These are phyloP conservation scores for Colletotrichum horii DNA, from an alignment of 2,329 filamentous ascomycete species.

Conservation along the genomic window DNA sequence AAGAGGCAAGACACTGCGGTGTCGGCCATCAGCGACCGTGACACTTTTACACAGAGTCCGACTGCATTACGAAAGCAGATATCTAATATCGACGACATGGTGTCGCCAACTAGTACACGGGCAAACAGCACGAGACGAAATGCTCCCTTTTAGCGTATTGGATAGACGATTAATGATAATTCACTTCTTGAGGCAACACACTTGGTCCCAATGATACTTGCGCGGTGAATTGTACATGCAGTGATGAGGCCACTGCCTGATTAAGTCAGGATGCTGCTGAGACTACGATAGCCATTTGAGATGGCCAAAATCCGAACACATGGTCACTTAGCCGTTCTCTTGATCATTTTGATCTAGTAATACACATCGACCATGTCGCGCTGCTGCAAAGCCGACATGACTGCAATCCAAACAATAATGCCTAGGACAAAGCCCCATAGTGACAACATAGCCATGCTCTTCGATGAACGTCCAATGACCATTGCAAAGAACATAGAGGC, in stretches of 20 bases:
- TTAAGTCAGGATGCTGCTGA: not conserved
- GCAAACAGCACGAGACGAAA: slow-evolving; percentile 4
- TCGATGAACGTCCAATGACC: not conserved
- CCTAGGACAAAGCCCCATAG: not conserved
- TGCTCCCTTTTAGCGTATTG: slow-evolving; percentile 12
- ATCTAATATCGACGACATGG: not conserved
- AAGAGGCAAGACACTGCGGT: slow-evolving; percentile 1
- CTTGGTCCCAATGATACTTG: too few relatives aligned
- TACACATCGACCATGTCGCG: not conserved
- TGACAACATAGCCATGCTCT: not conserved
- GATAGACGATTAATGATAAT: slow-evolving; percentile 22
- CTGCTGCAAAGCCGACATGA: not conserved
- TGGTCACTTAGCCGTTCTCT: not conserved
- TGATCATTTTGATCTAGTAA: not conserved
- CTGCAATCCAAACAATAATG: not conserved
- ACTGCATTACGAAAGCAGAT: not conserved
- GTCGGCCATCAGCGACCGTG: not conserved
- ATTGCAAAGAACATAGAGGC: not conserved
- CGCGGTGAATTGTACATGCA: not conserved
- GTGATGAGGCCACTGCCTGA: not conserved
- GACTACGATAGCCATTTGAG: not conserved
- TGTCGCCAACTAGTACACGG: slow-evolving; percentile 13
- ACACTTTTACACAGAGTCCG: not conserved
- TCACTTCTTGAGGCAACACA: slow-evolving; percentile 4
- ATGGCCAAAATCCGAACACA: not conserved